These are phyloP conservation scores for Blastocystis sp. DNA, from an alignment of 352 stramenopile genomes.

Conservation along the genomic window DNA sequence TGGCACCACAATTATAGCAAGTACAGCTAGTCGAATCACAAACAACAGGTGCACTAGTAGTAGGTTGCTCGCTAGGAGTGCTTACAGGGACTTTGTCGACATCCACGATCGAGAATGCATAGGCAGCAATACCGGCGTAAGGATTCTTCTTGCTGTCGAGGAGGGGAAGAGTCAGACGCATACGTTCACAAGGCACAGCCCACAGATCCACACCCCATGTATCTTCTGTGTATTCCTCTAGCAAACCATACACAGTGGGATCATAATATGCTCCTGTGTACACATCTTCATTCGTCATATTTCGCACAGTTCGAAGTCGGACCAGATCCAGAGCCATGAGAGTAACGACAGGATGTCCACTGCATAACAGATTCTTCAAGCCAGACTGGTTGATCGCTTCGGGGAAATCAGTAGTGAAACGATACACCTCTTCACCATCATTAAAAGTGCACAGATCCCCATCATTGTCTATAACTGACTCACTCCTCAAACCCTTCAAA, in stretches of 20 bases:
- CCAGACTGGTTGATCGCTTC: background rate
- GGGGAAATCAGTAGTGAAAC: too few species aligned
- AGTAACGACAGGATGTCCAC: background rate
- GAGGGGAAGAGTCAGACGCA: background rate
- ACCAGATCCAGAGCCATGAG: background rate
- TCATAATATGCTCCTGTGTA: background rate
- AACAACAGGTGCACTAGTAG: background rate
- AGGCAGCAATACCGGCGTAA: background rate
- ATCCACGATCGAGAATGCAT: background rate
- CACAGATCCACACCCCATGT: background rate
- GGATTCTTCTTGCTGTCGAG: background rate
- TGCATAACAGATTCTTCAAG: background rate
- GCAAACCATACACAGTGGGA: background rate
- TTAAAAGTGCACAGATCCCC: background rate
- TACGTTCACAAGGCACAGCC: background rate
- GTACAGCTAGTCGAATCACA: too few species aligned
- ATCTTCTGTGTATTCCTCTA: background rate
- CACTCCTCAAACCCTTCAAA: background rate
- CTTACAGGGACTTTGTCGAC: background rate
- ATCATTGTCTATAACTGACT: too few species aligned
- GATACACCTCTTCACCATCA: too few species aligned
- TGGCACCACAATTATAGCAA: too few species aligned
- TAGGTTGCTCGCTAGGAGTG: background rate
- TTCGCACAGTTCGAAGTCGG: background rate
- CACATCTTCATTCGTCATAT: background rate